phyloP scores from a whole-genome alignment of 2,329 filamentous ascomycete genomes.

The Clarireedia monteithiana region DNA sequence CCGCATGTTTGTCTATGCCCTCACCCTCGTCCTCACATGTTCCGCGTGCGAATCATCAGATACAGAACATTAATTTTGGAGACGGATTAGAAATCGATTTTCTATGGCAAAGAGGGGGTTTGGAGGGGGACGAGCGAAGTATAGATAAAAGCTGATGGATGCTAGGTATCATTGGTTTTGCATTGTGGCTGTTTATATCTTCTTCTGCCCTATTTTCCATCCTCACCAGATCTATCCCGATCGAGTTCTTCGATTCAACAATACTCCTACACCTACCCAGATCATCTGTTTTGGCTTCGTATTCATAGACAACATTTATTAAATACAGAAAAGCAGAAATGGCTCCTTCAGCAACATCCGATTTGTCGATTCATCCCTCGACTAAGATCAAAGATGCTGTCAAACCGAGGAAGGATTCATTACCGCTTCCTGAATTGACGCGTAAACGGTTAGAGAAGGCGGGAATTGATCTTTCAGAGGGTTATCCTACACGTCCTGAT shows the following conservation, averaged over 20 bases:
- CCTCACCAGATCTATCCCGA: neutral
- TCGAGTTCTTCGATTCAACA: no score
- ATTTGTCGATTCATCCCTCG: neutral
- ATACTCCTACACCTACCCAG: no score
- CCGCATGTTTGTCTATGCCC: neutral
- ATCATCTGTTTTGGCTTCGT: no score
- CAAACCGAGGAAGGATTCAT: slow-evolving; percentile 44
- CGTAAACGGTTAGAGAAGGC: slow-evolving; percentile 56
- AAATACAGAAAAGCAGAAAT: neutral
- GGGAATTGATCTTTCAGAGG: slow-evolving; percentile 59
- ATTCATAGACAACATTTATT: no score
- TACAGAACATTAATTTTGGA: neutral
- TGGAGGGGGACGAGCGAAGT: neutral
- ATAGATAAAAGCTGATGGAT: no score
- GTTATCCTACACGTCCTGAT: slow-evolving; percentile 64
- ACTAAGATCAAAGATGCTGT: neutral
- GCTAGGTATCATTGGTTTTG: neutral
- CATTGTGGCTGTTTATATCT: neutral
- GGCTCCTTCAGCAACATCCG: neutral
- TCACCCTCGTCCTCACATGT: no score
- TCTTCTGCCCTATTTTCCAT: neutral
- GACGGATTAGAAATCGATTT: neutral
- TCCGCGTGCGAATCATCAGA: neutral
- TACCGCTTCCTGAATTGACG: slow-evolving; percentile 51
- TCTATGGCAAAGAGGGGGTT: neutral